These are phyloP conservation scores for Picea glauca DNA, from an alignment of 75 land plant species.

Conservation along the genomic window DNA sequence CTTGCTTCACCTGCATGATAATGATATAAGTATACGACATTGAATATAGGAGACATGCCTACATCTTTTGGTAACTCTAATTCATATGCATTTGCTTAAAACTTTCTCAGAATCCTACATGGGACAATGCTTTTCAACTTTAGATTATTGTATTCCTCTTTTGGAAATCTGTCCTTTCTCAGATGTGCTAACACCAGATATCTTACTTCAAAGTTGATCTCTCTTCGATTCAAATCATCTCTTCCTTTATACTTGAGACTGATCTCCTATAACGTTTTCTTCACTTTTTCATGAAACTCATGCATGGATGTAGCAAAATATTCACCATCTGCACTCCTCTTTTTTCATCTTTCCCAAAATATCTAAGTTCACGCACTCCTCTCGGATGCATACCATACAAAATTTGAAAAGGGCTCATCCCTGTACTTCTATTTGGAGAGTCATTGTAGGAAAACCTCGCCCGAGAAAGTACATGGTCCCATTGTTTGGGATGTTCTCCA, in stretches of 20 bases:
- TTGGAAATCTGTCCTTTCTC: not conserved
- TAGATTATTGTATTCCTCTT: not conserved
- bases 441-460: not conserved
- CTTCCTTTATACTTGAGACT: no score
- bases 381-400: not conserved
- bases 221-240: no score
- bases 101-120: not conserved
- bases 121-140: not conserved
- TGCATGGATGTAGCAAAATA: not conserved
- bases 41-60: not conserved
- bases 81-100: not conserved
- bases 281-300: not conserved
- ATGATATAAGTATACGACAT: not conserved
- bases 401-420: not conserved
- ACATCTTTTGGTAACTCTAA: not conserved
- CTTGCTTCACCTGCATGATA: not conserved
- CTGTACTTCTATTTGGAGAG: not conserved
- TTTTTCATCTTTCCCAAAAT: not conserved
- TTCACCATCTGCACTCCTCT: not conserved
- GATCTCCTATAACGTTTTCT: not conserved
- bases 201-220: not conserved
- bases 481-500: not conserved
- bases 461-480: not conserved
- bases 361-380: not conserved
- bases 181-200: not conserved